These are phyloP conservation scores for Atkinsonella texensis DNA, from an alignment of 2,329 filamentous ascomycete genomes.

Conservation along the genomic window DNA sequence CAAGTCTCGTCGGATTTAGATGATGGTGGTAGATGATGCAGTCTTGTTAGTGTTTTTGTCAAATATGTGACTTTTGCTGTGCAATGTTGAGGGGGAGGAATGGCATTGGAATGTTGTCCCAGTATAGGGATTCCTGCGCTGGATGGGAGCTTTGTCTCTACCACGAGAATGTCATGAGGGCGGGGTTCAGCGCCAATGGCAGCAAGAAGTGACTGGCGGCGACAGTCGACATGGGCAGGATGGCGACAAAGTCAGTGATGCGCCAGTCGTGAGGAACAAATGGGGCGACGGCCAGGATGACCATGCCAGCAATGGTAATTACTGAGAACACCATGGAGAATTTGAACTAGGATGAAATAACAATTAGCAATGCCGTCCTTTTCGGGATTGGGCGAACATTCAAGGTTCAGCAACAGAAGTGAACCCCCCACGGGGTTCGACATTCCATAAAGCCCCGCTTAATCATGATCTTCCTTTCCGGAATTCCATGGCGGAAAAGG, in stretches of 20 bases:
- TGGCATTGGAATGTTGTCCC: too few species aligned
- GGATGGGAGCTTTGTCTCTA: slow-evolving; percentile 27
- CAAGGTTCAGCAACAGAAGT: background rate
- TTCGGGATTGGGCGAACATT: background rate
- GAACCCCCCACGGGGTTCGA: background rate
- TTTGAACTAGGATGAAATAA: slow-evolving; percentile 46
- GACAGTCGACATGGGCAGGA: slow-evolving; percentile 65
- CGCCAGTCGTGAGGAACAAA: slow-evolving; percentile 56
- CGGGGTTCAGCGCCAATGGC: slow-evolving; percentile 65
- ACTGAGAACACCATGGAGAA: slow-evolving; percentile 54
- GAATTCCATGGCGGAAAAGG: too few species aligned
- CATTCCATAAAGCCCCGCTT: background rate
- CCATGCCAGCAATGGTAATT: slow-evolving; percentile 46
- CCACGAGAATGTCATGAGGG: slow-evolving; percentile 69
- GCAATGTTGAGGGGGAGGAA: too few species aligned
- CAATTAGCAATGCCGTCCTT: slow-evolving; percentile 9
- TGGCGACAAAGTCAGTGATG: slow-evolving; percentile 62
- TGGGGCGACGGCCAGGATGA: slow-evolving; percentile 49
- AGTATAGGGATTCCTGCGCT: too few species aligned
- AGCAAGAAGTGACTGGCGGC: slow-evolving; percentile 56
- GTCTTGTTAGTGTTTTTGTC: background rate
- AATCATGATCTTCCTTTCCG: too few species aligned
- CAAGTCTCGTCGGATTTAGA: background rate
- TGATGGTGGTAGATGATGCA: background rate
- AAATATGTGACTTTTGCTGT: background rate